Evolutionary conservation across 1,284 basidiomycete genomes (phyloP).

Genomic region (Cutaneotrichosporon mucoides): DNA sequence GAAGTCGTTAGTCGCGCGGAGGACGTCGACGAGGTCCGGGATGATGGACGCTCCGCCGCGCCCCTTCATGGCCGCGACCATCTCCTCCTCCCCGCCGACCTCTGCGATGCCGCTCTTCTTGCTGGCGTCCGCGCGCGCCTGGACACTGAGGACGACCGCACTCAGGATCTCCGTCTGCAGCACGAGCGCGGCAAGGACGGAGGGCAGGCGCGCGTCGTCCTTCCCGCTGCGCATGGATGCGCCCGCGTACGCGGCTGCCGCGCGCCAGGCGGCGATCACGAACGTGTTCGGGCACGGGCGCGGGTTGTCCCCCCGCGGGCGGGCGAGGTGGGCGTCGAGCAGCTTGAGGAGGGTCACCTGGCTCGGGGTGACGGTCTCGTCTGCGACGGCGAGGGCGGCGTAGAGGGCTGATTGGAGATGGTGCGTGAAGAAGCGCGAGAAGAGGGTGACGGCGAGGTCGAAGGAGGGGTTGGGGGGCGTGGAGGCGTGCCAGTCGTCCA

Average conservation of each 20-base stretch:
- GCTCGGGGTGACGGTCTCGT: conserved; percentile 71
- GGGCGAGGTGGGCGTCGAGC: conserved; percentile 68
- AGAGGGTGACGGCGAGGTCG: conserved; percentile 62
- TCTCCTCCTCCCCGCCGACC: conserved; percentile 22
- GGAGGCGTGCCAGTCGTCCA: conserved; percentile 63
- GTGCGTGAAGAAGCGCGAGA: conserved; percentile 46
- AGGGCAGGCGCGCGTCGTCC: conserved; percentile 48
- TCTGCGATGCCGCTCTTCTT: conserved; percentile 9
- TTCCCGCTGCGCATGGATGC: conserved; percentile 24
- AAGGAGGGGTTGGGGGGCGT: conserved; percentile 60
- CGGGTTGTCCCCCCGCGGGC: not conserved
- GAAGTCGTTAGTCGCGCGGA: conserved; percentile 65
- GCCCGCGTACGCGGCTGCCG: conserved; percentile 25
- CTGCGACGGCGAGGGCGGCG: conserved; percentile 31
- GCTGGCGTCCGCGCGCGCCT: conserved; percentile 8
- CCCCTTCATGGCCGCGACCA: conserved; percentile 30
- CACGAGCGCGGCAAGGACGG: conserved; percentile 72
- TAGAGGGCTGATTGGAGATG: conserved; percentile 30
- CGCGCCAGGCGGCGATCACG: conserved; percentile 20
- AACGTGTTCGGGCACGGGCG: conserved; percentile 17
- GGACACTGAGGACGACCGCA: conserved; percentile 49
- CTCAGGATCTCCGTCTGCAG: conserved; percentile 61
- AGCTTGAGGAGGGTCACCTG: conserved; percentile 81
- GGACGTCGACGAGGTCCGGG: conserved; percentile 61
- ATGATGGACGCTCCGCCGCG: conserved; percentile 53